phyloP scores from a whole-genome alignment of 73 alveolate species.

The Paramecium caudatum region DNA sequence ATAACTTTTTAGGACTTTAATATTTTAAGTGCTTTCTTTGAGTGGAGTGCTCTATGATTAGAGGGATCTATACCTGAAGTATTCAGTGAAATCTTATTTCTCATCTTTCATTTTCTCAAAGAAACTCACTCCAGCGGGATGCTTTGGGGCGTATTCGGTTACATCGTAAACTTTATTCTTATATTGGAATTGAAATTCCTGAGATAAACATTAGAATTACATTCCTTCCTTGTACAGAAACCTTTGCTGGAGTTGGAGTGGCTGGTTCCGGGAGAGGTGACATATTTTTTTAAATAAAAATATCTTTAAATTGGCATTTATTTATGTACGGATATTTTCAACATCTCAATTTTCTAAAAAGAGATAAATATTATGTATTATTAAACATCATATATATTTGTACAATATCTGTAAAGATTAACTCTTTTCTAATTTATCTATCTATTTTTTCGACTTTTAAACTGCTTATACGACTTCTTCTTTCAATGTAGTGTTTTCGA shows the following conservation, averaged over 20 bases:
- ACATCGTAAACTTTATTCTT: constrained; percentile 71
- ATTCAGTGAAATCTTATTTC: constrained; percentile 73
- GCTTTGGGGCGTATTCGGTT: constrained; percentile 68
- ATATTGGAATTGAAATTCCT: constrained; percentile 63
- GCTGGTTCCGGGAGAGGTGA: too few relatives aligned
- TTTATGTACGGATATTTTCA: too few relatives aligned
- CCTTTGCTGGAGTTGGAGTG: too few relatives aligned
- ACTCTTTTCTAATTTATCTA: constrained; percentile 29
- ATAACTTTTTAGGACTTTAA: constrained; percentile 61
- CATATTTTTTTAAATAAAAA: too few relatives aligned
- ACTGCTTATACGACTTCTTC: background rate
- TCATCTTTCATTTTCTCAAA: constrained; percentile 75
- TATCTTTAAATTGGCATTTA: too few relatives aligned
- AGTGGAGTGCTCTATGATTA: constrained; percentile 54
- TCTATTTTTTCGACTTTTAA: background rate
- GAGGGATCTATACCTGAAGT: constrained; percentile 31
- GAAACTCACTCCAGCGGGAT: constrained; percentile 75
- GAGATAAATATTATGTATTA: too few relatives aligned
- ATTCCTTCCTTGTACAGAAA: too few relatives aligned
- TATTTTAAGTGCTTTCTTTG: constrained; percentile 73
- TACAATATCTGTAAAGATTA: constrained; percentile 22
- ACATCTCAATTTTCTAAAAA: background rate
- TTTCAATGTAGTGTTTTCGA: background rate
- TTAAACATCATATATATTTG: constrained; percentile 29
- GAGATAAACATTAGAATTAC: too few relatives aligned